phyloP scores from a whole-genome alignment of 352 stramenopile genomes.

The Phytophthora hybrid region DNA sequence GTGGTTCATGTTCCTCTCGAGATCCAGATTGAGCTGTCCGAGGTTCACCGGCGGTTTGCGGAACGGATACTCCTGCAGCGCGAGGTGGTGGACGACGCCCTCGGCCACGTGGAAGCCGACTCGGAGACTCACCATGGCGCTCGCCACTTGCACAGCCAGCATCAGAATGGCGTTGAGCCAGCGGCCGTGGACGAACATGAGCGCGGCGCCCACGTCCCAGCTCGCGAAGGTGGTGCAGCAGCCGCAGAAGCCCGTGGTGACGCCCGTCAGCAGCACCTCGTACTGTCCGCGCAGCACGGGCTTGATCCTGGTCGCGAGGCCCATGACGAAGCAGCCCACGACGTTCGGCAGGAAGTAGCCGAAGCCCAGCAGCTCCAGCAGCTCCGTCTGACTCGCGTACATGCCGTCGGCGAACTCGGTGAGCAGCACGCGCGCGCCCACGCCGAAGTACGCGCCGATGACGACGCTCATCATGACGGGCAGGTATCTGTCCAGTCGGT shows the following conservation, averaged over 20 bases:
- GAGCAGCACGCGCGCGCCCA: slow-evolving; percentile 57
- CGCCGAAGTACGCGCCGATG: slow-evolving; percentile 59
- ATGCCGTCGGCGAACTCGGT: slow-evolving; percentile 55
- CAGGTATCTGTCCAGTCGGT: slow-evolving; percentile 41
- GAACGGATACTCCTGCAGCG: slow-evolving; percentile 53
- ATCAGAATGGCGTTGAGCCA: slow-evolving; percentile 63
- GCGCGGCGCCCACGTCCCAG: slow-evolving; percentile 59
- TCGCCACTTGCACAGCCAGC: slow-evolving; percentile 57
- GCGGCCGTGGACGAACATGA: slow-evolving; percentile 57
- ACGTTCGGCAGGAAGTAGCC: slow-evolving; percentile 67
- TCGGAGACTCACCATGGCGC: slow-evolving; percentile 53
- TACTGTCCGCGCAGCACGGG: slow-evolving; percentile 58
- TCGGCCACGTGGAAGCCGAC: slow-evolving; percentile 55
- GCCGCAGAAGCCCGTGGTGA: slow-evolving; percentile 78
- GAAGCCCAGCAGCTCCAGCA: slow-evolving; percentile 63
- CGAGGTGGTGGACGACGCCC: slow-evolving; percentile 52
- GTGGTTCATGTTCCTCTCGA: slow-evolving; percentile 56
- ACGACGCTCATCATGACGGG: slow-evolving; percentile 47
- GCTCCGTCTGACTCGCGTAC: slow-evolving; percentile 45
- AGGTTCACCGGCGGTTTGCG: slow-evolving; percentile 58
- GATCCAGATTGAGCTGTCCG: slow-evolving; percentile 57
- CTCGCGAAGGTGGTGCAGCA: slow-evolving; percentile 74
- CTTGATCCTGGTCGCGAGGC: slow-evolving; percentile 49
- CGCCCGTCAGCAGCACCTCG: slow-evolving; percentile 53
- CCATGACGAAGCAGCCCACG: slow-evolving; percentile 76